Evolutionary conservation across 1,284 basidiomycete genomes (phyloP).

Genomic region (Ceratobasidium sp.): DNA sequence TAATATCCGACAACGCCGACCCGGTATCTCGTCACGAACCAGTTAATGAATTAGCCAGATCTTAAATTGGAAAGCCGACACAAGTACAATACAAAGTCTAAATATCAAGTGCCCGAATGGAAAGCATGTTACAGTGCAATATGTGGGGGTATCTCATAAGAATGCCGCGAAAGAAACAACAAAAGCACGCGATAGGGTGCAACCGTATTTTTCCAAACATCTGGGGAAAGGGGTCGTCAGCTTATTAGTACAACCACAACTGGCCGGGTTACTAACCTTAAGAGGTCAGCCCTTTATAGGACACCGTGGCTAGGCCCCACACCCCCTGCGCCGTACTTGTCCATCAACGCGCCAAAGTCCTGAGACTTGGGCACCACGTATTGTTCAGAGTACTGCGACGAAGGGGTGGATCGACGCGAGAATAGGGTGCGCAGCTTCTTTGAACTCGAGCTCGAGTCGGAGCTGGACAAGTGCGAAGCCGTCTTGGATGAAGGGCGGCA

Average conservation of each 20-base stretch:
- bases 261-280: slow-evolving; percentile 9
- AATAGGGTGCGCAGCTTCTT: slow-evolving; percentile 3
- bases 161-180: background rate
- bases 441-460: slow-evolving; percentile 8
- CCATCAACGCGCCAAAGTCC: slow-evolving; percentile 34
- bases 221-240: background rate
- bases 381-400: background rate
- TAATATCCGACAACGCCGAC: background rate
- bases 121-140: background rate
- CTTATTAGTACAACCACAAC: background rate
- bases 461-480: slow-evolving; percentile 18
- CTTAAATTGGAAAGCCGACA: background rate
- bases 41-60: background rate
- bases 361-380: slow-evolving; percentile 35
- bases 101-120: background rate
- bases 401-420: background rate
- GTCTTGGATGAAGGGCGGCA: slow-evolving; percentile 38
- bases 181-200: background rate
- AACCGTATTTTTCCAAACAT: background rate
- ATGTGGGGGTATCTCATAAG: background rate
- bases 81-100: background rate
- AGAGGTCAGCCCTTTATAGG: background rate
- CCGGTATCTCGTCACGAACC: background rate
- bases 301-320: background rate
- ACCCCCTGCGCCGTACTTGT: slow-evolving; percentile 21